Percentiles rank a stretch among this genome's conserved stretches.
phyloP scores from a whole-genome alignment of 768 basidiomycete species.

The Solioccasus polychromus region DNA sequence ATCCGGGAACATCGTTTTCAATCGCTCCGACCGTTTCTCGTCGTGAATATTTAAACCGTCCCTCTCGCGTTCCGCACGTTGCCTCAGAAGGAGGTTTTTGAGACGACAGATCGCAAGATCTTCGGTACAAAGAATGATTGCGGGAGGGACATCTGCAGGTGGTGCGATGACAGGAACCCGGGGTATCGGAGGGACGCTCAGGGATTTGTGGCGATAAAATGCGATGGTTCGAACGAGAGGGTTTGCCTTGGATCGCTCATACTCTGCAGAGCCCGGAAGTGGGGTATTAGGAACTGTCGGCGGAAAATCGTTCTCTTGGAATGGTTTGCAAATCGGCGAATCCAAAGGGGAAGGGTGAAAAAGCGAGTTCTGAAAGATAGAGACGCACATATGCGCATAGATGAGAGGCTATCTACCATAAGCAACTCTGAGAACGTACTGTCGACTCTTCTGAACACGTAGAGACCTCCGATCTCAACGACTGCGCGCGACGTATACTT shows the following conservation, averaged over 20 bases:
- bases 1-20: not conserved
- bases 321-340: not conserved
- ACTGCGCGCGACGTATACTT: slow-evolving; percentile 40
- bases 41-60: slow-evolving; percentile 31
- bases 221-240: slow-evolving; percentile 22
- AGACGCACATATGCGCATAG: slow-evolving; percentile 8
- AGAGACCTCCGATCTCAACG: slow-evolving; percentile 33
- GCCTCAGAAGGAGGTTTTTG: slow-evolving; percentile 38
- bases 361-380: slow-evolving; percentile 7
- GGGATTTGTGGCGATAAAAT: slow-evolving; percentile 2
- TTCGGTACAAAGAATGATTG: slow-evolving; percentile 27
- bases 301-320: slow-evolving; percentile 4
- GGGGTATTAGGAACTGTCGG: slow-evolving; percentile 28
- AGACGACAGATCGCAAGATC: slow-evolving; percentile 46
- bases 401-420: not conserved
- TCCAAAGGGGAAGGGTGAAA: slow-evolving; percentile 8
- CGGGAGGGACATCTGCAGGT: slow-evolving; percentile 35
- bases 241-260: slow-evolving; percentile 21
- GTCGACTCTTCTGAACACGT: slow-evolving; percentile 3
- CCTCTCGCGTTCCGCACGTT: slow-evolving; percentile 33
- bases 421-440: slow-evolving; percentile 4
- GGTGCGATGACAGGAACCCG: slow-evolving; percentile 56
- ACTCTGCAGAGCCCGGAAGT: slow-evolving; percentile 20
- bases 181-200: slow-evolving; percentile 6
- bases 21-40: slow-evolving; percentile 7